Base-by-base conservation (phyloP, 345 rosid genomes). In the Erodium maritimum region DNA sequence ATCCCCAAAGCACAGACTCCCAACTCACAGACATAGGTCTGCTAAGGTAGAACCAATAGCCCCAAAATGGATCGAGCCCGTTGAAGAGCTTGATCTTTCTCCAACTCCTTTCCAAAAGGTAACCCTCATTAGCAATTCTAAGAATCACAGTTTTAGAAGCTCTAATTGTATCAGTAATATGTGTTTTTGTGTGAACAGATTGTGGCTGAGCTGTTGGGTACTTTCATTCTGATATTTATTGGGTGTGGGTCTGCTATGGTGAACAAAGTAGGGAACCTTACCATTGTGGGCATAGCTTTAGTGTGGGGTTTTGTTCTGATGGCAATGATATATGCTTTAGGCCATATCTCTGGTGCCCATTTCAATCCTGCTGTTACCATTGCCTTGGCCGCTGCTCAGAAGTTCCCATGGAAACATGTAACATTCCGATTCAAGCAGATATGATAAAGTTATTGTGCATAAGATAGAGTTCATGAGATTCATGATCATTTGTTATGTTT, bases 341-440 rank as follows among this genome's bases (percentile, higher is more conserved):
- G 83, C 0, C 83, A 74, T 55, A 25, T 79, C 63, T 78, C 83
- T 4, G 82, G 81, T 37, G 83, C 78, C 55, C 83, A 81, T 72
- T 81, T 81, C 33, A 79, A 76, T 60, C 83, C 83, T 46, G 81
- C 78, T 11, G 82, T 76, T 54, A 71, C 75, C 50, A 57, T 72
- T 42, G 79, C 83, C 51, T 69, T 76, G 6, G 78, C 82, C 1
- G 68, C 73, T 3, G 56, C 61, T 45, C 34, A 68, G 6, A 72
- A 67, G 53, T 70, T 77, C 56, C 23, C 79, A 19, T 69, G 78
- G 83, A 77, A 73, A 74, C 71, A 66, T 20, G 84, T 77, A 25
- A 70, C 73, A 11, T 29, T 29, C 9, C 8, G 37, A 29, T 29
- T 29, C 37, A 29, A 29, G 2, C 5, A 29, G 37, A 4, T 4